Evolutionary conservation across 805 yeast species (phyloP), one percentile per base, ranked within the genome.

Genomic region (Yarrowia deformans): DNA sequence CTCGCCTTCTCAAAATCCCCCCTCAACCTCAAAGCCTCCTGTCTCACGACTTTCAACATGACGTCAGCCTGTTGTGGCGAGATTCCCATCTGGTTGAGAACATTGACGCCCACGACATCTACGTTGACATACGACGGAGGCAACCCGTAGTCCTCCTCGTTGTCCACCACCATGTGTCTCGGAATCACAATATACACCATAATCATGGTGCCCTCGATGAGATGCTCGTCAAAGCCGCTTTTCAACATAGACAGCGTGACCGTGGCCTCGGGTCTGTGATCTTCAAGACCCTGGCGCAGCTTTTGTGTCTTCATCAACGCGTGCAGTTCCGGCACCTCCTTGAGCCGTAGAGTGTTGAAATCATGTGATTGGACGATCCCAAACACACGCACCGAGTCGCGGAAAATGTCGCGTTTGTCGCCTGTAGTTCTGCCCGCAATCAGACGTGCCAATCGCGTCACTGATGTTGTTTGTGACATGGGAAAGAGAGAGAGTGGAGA

Each of bases 291-390:
- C 29, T 42, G 49, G 7, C 39, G 49, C 18, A 14, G 64, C 16
- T 56, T 56, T 43, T 56, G 64, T 6, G 49, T n/a, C 64, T 34
- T 56, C 64, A 56, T 56, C n/a, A 56, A 34, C 40, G 64, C 64
- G 49, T 56, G 49, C 5, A 56, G 18, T 29, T 56, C 49, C 0
- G 64, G 64, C 29, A 56, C 39, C 13, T 56, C 64, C 10, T 56
- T 32, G 39, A 56, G 64, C 12, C 32, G 16, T 14, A 56, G 37
- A 6, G 49, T 56, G 48, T 56, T 32, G 64, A 42, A 56, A 12
- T 56, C 64, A 10, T 56, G 64, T 8, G 64, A 56, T 32, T 42
- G 39, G 18, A 56, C 64, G 29, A 56, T 32, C 5, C 64, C 64
- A 2, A 42, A 42, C 4, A 56, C 49, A 6, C 49, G 48, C 9